Base-by-base conservation (phyloP, 805 yeast genomes). In the Saccharomycopsis selenospora region DNA sequence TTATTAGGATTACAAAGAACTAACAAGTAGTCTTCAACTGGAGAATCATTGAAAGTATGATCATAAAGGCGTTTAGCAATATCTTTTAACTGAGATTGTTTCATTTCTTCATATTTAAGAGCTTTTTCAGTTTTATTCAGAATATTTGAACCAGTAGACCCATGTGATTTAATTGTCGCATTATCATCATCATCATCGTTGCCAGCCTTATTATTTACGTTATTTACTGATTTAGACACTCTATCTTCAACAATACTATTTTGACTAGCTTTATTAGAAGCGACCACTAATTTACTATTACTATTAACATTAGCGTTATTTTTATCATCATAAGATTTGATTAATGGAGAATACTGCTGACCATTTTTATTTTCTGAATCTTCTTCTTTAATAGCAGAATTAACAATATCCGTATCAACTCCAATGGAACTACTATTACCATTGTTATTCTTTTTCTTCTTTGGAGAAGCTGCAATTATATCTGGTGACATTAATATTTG, bases 101-200 rank as follows among this genome's bases (percentile, higher is more conserved):
- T 47, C 49, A 51, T 30, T 33, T 51, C 52, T 28, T 48, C 46
- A 29, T 51, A 48, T 40, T 51, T 51, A 18, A 48, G 28, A 27
- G 54, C 54, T 27, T 51, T 51, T 40, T 51, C 54, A 14, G 52
- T 51, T 42, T 49, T 48, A 33, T 48, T 51, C 4, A 46, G 36
- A 18, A 51, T 48, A 18, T 43, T 47, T 14, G 48, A 47, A 7
- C 43, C 18, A 14, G 29, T 7, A 4, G 51, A 43, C 14, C 26
- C 28, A 26, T 22, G 43, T 4, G 47, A 42, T 42, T 44, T 47
- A 13, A 47, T 47, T 5, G 51, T 47, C 6, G 45, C 48, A 36
- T 43, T 45, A 22, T 48, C 51, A 22, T 30, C 40, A 17, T 18
- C 27, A 25, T 27, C 28, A 3, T 29, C 48, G n/a, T 46, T 48